Evolutionary conservation across 345 rosid species (phyloP).

Genomic region (Clausena lansium): DNA sequence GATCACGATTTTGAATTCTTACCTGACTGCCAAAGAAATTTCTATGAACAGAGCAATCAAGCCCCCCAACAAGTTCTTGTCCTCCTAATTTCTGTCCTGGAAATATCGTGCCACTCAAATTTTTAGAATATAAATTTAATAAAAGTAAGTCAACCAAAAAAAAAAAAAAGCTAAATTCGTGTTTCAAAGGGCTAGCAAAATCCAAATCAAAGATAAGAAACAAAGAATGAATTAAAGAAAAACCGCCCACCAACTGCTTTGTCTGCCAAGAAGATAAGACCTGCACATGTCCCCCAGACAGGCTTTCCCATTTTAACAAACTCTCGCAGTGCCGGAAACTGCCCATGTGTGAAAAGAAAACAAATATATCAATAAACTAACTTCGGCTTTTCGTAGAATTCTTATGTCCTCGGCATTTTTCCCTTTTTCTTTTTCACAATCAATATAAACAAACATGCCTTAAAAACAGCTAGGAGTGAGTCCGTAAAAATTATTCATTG

Average conservation of each 20-base stretch:
- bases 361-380: not conserved
- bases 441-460: not conserved
- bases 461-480: not conserved
- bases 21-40: slow-evolving; percentile 99
- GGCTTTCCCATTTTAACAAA: slow-evolving; percentile 88
- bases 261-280: slow-evolving; percentile 91
- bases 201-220: not conserved
- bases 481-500: not conserved
- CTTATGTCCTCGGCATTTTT: not conserved
- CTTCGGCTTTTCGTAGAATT: not conserved
- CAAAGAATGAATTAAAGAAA: not conserved
- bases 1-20: not conserved
- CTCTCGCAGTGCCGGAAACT: slow-evolving; percentile 93
- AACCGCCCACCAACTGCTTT: slow-evolving; percentile 78
- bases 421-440: not conserved
- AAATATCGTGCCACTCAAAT: slow-evolving; percentile 6
- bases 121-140: not conserved
- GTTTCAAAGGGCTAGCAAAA: not conserved
- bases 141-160: slow-evolving; percentile 1
- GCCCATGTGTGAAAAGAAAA: slow-evolving; percentile 16
- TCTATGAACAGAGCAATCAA: slow-evolving; percentile 83
- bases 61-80: slow-evolving; percentile 84
- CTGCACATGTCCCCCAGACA: slow-evolving; percentile 98
- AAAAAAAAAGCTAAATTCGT: not conserved
- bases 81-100: slow-evolving; percentile 96